Evolutionary conservation across 2,329 filamentous ascomycete species (phyloP).

Genomic region (Metarhizium humberi): DNA sequence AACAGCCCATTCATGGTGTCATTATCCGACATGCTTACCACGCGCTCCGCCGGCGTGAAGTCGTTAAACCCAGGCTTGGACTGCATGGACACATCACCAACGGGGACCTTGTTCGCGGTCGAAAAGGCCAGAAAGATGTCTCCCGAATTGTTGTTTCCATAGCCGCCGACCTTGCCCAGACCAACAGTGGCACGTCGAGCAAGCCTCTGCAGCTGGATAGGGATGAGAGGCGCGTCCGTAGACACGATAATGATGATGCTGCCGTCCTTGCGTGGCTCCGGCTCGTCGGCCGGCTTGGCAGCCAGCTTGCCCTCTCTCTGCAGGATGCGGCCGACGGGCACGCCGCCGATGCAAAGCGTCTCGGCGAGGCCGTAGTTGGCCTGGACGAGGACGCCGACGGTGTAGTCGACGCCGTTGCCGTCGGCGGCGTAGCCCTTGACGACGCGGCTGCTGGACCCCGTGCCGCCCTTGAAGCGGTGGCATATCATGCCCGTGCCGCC

Average conservation of each 20-base stretch:
- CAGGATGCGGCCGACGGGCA: conserved; percentile 52
- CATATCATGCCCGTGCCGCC: conserved; percentile 62
- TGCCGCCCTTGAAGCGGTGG: conserved; percentile 58
- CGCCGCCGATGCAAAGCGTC: conserved; percentile 49
- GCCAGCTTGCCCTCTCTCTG: conserved; percentile 15
- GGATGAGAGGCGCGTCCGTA: conserved; percentile 22
- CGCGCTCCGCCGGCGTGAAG: conserved; percentile 16
- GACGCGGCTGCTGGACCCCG: conserved; percentile 49
- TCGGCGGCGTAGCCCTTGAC: conserved; percentile 34
- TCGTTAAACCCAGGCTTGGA: conserved; percentile 13
- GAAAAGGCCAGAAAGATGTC: conserved; percentile 62
- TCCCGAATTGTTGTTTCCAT: conserved; percentile 52
- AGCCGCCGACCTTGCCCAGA: conserved; percentile 49
- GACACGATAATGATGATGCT: conserved; percentile 25
- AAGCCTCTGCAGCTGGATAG: conserved; percentile 32
- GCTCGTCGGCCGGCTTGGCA: not conserved
- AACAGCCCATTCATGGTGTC: conserved; percentile 38
- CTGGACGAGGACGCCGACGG: conserved; percentile 53
- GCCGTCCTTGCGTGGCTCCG: conserved; percentile 23
- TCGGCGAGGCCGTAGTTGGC: conserved; percentile 53
- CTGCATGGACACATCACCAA: conserved; percentile 18
- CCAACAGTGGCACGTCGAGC: conserved; percentile 54
- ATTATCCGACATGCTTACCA: conserved; percentile 8
- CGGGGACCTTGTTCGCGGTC: conserved; percentile 42
- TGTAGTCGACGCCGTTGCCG: conserved; percentile 34